These are phyloP conservation scores for Sclerotinia nivalis DNA, from an alignment of 2,329 filamentous ascomycete genomes.

Conservation along the genomic window DNA sequence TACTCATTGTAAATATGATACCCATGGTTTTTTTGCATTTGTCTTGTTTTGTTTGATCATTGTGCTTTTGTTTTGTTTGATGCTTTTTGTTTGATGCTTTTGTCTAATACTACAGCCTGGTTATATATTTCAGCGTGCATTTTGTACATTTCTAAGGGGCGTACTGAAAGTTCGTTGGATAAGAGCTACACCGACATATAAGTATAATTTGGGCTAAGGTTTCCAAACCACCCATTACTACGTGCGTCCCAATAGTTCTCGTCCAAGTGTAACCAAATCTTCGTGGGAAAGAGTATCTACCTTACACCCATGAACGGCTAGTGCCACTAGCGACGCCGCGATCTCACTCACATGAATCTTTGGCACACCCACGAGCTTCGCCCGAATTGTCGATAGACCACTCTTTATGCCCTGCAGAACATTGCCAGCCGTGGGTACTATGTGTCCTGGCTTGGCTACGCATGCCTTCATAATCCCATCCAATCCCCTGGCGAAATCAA, in stretches of 20 bases:
- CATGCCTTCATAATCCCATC: slow-evolving; percentile 43
- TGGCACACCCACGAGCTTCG: too few species aligned
- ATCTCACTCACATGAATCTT: too few species aligned
- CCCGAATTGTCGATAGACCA: too few species aligned
- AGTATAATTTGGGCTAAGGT: not conserved
- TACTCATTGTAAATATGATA: slow-evolving; percentile 27
- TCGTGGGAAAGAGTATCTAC: too few species aligned
- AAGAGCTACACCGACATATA: not conserved
- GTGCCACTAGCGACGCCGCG: too few species aligned
- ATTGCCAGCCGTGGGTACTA: too few species aligned
- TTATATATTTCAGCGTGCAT: too few species aligned
- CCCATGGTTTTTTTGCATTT: not conserved
- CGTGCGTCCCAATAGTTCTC: too few species aligned
- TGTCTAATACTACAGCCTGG: not conserved
- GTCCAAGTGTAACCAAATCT: too few species aligned
- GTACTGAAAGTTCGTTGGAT: not conserved
- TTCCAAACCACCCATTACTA: not conserved
- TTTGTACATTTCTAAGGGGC: not conserved
- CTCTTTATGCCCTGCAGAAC: too few species aligned
- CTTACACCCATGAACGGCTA: too few species aligned
- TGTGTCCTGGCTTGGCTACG: slow-evolving; percentile 46
- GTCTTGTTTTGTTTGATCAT: not conserved
- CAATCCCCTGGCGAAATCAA: slow-evolving; percentile 45
- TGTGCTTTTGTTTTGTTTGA: not conserved
- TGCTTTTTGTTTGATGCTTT: not conserved